Conservation (phyloP, 768 basidiomycete species). For the Coprinellus micaceus region DNA sequence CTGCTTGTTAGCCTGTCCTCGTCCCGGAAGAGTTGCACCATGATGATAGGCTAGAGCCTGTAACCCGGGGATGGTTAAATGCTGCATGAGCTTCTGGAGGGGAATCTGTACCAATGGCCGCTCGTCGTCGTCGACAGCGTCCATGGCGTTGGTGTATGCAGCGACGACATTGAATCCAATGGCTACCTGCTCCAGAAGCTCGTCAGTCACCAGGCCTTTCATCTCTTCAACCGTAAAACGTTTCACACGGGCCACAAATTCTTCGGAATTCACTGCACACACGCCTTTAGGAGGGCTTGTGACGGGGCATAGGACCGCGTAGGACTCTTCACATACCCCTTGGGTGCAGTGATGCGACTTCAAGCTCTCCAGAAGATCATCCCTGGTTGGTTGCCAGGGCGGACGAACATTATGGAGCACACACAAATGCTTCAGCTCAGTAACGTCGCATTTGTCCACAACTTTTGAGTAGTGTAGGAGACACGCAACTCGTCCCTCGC, state of each 20-base stretch:
- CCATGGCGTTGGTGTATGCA: no score
- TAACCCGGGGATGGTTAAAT: no score
- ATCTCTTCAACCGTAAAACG: background rate
- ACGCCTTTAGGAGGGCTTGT: background rate
- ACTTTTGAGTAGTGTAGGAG: background rate
- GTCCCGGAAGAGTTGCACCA: background rate
- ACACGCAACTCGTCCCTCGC: background rate
- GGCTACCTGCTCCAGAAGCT: no score
- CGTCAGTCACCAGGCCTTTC: no score
- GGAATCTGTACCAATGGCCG: no score
- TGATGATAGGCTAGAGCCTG: background rate
- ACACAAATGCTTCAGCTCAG: background rate
- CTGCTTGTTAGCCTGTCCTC: background rate
- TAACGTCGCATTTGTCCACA: background rate
- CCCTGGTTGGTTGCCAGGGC: no score
- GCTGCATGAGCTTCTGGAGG: no score
- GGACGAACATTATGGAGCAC: background rate
- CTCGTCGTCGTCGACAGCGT: no score
- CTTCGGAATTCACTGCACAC: background rate
- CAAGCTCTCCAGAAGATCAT: background rate
- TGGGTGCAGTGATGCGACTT: background rate
- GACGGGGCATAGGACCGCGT: background rate
- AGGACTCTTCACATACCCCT: background rate
- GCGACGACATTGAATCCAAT: no score
- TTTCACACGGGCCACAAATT: background rate